Conservation (phyloP, 805 yeast genomes). For the Suhomyces kilbournensis region DNA sequence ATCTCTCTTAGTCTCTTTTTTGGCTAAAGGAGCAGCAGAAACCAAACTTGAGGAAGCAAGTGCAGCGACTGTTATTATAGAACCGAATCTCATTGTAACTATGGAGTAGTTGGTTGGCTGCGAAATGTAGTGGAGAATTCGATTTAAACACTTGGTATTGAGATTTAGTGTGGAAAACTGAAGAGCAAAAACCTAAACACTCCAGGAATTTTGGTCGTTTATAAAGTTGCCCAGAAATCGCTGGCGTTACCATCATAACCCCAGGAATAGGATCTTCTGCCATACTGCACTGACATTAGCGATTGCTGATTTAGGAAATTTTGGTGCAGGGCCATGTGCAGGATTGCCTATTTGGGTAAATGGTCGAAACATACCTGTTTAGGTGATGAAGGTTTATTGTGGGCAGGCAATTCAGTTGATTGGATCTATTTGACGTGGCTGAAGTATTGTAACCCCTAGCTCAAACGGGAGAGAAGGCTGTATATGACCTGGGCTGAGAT, state of each 20-base stretch:
- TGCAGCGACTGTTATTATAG: slow-evolving; percentile 16
- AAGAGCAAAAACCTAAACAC: neutral
- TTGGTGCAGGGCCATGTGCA: neutral
- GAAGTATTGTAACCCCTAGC: neutral
- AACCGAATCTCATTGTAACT: slow-evolving; percentile 17
- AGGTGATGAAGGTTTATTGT: slow-evolving; percentile 32
- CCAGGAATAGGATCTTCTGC: neutral
- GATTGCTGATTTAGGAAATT: neutral
- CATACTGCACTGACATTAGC: neutral
- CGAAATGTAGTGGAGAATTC: neutral
- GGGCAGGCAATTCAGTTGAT: slow-evolving; percentile 22
- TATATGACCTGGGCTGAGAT: neutral
- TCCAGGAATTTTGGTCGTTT: neutral
- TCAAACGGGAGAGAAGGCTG: neutral
- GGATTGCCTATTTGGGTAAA: slow-evolving; percentile 5
- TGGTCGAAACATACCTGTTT: slow-evolving; percentile 34
- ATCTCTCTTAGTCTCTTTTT: slow-evolving; percentile 7
- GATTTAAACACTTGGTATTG: neutral
- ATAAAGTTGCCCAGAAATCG: neutral
- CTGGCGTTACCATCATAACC: neutral
- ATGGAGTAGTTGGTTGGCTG: neutral
- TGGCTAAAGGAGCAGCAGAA: slow-evolving; percentile 20
- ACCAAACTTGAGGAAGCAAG: slow-evolving; percentile 16
- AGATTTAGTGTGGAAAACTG: neutral
- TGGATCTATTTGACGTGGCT: neutral